Conservation (phyloP, 31 red algal genomes). For the Asparagopsis taxiformis region DNA sequence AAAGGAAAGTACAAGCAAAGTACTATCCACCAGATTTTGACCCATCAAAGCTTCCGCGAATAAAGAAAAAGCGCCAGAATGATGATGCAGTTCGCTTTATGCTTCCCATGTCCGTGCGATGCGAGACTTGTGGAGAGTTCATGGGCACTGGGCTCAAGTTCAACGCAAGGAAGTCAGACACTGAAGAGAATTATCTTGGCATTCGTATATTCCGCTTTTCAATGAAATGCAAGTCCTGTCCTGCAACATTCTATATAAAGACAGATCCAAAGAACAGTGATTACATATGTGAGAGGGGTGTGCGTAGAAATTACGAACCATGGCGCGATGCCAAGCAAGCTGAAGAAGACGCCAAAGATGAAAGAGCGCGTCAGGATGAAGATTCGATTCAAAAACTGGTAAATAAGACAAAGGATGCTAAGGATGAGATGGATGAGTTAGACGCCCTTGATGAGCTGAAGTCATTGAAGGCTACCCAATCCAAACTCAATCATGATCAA, state of each 20-base stretch:
- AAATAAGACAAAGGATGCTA: conserved; percentile 76
- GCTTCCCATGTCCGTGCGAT: conserved; percentile 94
- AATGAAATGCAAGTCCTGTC: conserved; percentile 91
- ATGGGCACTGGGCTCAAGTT: conserved; percentile 96
- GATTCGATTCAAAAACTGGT: conserved; percentile 88
- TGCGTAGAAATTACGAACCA: conserved; percentile 78
- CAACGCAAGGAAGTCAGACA: conserved; percentile 86
- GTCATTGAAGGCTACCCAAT: conserved; percentile 42
- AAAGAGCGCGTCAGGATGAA: conserved; percentile 65
- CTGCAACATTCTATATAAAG: conserved; percentile 69
- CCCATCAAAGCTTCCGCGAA: conserved; percentile 74
- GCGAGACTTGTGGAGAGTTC: conserved; percentile 89
- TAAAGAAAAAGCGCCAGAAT: conserved; percentile 63
- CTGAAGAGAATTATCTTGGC: conserved; percentile 80
- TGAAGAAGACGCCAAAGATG: conserved; percentile 63
- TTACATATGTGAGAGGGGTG: conserved; percentile 85
- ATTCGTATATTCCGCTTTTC: conserved; percentile 92
- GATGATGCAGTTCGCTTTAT: conserved; percentile 88
- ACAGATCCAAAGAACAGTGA: conserved; percentile 96
- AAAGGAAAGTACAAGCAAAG: conserved; percentile 92
- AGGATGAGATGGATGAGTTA: conserved; percentile 80
- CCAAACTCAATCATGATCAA: conserved; percentile 46
- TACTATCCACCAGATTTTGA: conserved; percentile 99
- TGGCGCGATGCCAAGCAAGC: conserved; percentile 66
- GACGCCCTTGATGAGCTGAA: conserved; percentile 79